Evolutionary conservation across 495 filamentous ascomycete species (phyloP).

Genomic region (Penicillium ochrochloron): DNA sequence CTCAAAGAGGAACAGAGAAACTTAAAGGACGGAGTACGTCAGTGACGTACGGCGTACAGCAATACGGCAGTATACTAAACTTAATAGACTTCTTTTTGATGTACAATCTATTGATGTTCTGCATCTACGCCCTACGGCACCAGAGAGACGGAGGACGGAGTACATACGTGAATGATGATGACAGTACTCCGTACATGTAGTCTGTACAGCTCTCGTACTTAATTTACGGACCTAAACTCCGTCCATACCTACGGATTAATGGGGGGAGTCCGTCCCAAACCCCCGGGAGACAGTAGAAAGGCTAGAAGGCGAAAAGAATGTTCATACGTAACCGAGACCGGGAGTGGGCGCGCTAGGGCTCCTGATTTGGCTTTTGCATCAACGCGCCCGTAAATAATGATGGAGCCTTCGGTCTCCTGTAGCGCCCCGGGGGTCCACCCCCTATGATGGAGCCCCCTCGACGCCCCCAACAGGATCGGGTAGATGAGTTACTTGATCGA

Average conservation of each 20-base stretch:
- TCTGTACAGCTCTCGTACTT: not conserved
- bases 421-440: slow-evolving; percentile 22
- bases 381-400: slow-evolving; percentile 15
- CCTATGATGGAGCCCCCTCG: slow-evolving; percentile 28
- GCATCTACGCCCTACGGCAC: not conserved
- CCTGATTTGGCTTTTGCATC: slow-evolving; percentile 19
- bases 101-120: not conserved
- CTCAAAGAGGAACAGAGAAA: not conserved
- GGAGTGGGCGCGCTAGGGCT: slow-evolving; percentile 32
- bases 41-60: not conserved
- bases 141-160: not conserved
- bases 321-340: slow-evolving; percentile 45
- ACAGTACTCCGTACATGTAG: not conserved
- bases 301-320: slow-evolving; percentile 49
- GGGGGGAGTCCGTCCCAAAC: slow-evolving; percentile 16
- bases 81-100: not conserved
- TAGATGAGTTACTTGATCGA: slow-evolving; percentile 12
- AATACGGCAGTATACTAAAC: not conserved
- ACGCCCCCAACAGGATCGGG: slow-evolving; percentile 23
- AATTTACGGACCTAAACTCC: not conserved
- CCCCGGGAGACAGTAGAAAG: slow-evolving; percentile 36
- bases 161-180: not conserved
- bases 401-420: slow-evolving; percentile 13
- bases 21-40: not conserved
- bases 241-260: not conserved